Percentiles rank a stretch among this genome's conserved stretches.
Evolutionary conservation across 2,329 filamentous ascomycete species (phyloP).

Genomic region (Hypoxylon sp.): DNA sequence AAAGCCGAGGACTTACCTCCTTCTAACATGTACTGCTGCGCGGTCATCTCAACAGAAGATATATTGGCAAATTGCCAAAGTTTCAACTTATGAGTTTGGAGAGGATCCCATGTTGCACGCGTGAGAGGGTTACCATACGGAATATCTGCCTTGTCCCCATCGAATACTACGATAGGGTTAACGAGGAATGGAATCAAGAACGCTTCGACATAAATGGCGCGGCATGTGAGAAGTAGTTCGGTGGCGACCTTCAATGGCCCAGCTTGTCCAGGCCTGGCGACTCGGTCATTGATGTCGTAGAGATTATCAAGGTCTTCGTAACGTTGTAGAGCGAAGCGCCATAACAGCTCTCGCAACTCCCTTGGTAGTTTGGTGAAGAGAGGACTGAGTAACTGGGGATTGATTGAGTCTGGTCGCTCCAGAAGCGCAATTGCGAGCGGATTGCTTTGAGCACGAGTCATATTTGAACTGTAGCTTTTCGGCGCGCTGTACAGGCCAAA

Average conservation of each 20-base stretch:
- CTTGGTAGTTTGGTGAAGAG: constrained; percentile 48
- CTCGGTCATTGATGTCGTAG: constrained; percentile 39
- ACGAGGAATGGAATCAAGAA: constrained; percentile 50
- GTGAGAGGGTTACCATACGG: constrained; percentile 40
- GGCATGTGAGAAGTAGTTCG: constrained; percentile 48
- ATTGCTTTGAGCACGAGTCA: not conserved
- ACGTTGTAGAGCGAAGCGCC: constrained; percentile 46
- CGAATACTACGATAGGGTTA: constrained; percentile 47
- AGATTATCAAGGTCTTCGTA: constrained; percentile 44
- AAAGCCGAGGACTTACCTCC: constrained; percentile 44
- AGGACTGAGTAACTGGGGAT: constrained; percentile 41
- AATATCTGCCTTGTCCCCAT: constrained; percentile 43
- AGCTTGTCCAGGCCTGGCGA: constrained; percentile 48
- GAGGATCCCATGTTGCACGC: constrained; percentile 30
- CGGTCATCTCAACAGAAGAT: constrained; percentile 46
- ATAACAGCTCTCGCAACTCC: constrained; percentile 50
- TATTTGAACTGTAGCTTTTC: not conserved
- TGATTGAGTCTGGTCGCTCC: constrained; percentile 15
- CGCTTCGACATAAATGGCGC: constrained; percentile 50
- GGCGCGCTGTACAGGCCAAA: too few species aligned
- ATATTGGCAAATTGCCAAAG: constrained; percentile 52
- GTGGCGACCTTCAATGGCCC: constrained; percentile 46
- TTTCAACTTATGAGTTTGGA: constrained; percentile 38
- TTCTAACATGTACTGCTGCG: constrained; percentile 49
- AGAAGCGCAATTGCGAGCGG: constrained; percentile 37